Base-by-base conservation (phyloP, 2,329 filamentous ascomycete species). In the Fusarium marasasianum region DNA sequence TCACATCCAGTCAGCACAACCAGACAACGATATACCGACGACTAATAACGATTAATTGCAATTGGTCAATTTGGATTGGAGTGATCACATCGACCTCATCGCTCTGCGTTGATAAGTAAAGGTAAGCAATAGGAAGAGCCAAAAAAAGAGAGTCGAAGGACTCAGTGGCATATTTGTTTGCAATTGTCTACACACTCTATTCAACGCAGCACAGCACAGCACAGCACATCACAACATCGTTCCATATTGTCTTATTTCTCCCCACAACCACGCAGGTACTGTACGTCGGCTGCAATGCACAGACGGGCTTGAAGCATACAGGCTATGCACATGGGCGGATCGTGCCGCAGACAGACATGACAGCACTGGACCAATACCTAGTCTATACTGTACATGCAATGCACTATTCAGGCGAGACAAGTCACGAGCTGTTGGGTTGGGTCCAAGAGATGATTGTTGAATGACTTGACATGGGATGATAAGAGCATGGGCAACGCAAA, bases 261-360 rank as follows among this genome's bases (percentile, higher is more conserved):
- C 54, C 72, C 64, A 70, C 68, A 72, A 33, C 43, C 50, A 69
- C 59, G 68, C 72, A 74, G 70, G 72, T 66, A 63, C 64, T 68
- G 54, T 55, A 63, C 33, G 44, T 68, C 54, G 59, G 53, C 60
- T 62, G 51, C 56, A 59, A 65, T 63, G 72, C 51, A 69, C 63
- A 51, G 53, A 37, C 63, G 55, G 47, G 31, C 38, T 69, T 72
- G 29, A 43, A 22, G 61, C 69, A 59, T 63, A 59, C 54, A 51
- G 41, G 54, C 59, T 51, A 75, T 51, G 65, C 65, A 71, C 50
- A 66, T 63, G 45, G 45, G 31, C 65, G 69, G 64, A 60, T 73
- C 72, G 48, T 75, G 56, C 57, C 54, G 69, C 61, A 69, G 38
- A 68, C 43, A 35, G 58, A 45, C 57, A 37, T 47, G 13, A 33